These are phyloP conservation scores for Hirsutella thompsonii DNA, from an alignment of 2,329 filamentous ascomycete species.

Conservation along the genomic window DNA sequence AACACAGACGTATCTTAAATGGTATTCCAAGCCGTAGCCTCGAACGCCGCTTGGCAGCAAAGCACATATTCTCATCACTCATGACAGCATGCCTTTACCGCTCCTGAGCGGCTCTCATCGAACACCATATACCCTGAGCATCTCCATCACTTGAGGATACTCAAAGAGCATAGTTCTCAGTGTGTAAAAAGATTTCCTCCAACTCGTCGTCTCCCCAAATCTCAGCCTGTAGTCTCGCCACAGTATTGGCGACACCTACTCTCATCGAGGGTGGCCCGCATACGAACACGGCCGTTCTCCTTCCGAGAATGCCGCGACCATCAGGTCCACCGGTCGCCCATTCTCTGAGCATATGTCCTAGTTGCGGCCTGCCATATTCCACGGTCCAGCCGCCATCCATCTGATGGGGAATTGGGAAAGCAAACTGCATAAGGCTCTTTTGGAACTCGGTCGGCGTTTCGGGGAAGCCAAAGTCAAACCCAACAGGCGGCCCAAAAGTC, in stretches of 20 bases:
- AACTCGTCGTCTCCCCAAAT: slow-evolving; percentile 68
- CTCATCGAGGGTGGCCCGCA: slow-evolving; percentile 83
- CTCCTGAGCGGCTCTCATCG: no score
- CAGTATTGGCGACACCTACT: slow-evolving; percentile 73
- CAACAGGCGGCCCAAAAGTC: slow-evolving; percentile 45
- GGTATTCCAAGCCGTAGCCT: no score
- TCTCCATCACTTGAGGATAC: neutral
- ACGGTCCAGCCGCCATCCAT: slow-evolving; percentile 76
- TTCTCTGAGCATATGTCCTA: slow-evolving; percentile 75
- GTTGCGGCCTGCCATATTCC: slow-evolving; percentile 81
- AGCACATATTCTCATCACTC: no score
- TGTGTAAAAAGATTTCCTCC: slow-evolving; percentile 88
- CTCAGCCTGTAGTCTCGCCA: slow-evolving; percentile 68
- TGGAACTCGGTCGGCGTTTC: slow-evolving; percentile 78
- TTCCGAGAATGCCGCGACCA: slow-evolving; percentile 58
- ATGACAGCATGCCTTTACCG: no score
- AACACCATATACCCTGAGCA: no score
- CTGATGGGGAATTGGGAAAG: slow-evolving; percentile 58
- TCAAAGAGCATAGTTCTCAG: slow-evolving; percentile 88
- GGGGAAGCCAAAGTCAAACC: slow-evolving; percentile 73
- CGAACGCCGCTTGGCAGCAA: no score
- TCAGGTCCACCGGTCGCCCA: slow-evolving; percentile 61
- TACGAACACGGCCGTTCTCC: slow-evolving; percentile 79
- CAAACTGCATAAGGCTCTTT: slow-evolving; percentile 81
- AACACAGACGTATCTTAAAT: no score